Percentiles rank a stretch among this genome's conserved stretches.
Conservation (phyloP, 495 filamentous ascomycete genomes). For the Apiosordaria backusii region DNA sequence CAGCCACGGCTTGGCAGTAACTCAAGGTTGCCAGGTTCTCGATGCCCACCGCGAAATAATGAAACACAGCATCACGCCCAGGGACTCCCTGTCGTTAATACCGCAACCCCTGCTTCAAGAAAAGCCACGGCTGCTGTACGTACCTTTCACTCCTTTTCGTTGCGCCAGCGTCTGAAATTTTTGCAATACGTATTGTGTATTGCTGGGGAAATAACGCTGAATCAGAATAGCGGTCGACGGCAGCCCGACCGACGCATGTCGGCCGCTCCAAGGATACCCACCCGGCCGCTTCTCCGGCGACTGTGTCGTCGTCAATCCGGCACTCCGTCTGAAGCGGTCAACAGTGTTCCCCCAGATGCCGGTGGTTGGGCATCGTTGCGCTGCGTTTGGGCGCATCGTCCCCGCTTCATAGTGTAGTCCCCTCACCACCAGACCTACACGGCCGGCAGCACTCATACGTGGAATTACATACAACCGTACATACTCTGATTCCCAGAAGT, state of each 20-base stretch:
- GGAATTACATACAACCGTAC: neutral
- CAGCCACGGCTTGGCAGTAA: conserved; percentile 33
- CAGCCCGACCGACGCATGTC: conserved; percentile 2
- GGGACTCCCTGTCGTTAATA: conserved; percentile 26
- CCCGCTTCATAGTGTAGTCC: no score
- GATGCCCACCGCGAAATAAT: conserved; percentile 28
- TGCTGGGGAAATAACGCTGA: neutral
- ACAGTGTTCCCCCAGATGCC: conserved; percentile 13
- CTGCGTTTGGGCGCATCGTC: neutral
- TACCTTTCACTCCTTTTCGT: conserved; percentile 8
- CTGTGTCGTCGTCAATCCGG: neutral
- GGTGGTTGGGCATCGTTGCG: conserved; percentile 15
- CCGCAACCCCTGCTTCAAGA: conserved; percentile 26
- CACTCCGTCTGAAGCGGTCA: neutral
- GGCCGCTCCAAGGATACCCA: neutral
- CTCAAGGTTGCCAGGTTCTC: conserved; percentile 27
- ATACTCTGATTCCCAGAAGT: neutral
- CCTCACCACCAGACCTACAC: neutral
- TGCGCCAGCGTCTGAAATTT: conserved; percentile 12
- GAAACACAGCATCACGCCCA: conserved; percentile 30
- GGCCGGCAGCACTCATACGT: neutral
- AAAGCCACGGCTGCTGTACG: conserved; percentile 20
- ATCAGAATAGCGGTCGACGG: neutral
- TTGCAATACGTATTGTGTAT: neutral
- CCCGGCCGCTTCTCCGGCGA: conserved; percentile 8